These are phyloP conservation scores for Bryoglossum gracile DNA, from an alignment of 495 filamentous ascomycete species.

Conservation along the genomic window DNA sequence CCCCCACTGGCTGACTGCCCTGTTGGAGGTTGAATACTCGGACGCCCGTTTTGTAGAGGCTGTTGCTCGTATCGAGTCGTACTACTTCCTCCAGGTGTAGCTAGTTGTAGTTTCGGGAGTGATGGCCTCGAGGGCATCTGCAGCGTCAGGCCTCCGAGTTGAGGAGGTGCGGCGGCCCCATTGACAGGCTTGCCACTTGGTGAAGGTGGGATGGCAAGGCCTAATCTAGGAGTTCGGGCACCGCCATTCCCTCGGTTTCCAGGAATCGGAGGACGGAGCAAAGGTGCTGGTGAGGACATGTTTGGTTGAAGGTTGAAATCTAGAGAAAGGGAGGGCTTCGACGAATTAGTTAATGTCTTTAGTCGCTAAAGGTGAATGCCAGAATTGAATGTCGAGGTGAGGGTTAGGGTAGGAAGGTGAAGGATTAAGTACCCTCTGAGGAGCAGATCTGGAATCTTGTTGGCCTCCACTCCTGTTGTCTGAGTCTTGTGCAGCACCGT, in stretches of 20 bases:
- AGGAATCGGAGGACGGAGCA: conserved; percentile 77
- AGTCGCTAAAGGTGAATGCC: no score
- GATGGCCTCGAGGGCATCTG: conserved; percentile 44
- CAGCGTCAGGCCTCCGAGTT: conserved; percentile 25
- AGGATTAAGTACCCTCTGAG: conserved; percentile 3
- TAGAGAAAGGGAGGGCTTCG: conserved; percentile 10
- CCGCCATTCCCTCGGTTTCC: conserved; percentile 58
- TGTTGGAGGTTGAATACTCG: conserved; percentile 25
- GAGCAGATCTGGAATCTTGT: conserved; percentile 1
- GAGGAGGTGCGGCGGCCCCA: conserved; percentile 24
- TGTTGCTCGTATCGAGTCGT: conserved; percentile 54
- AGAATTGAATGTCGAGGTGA: no score
- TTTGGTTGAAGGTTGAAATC: conserved; percentile 26
- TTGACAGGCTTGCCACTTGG: conserved; percentile 67
- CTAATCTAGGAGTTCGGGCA: conserved; percentile 66
- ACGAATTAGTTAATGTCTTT: conserved; percentile 11
- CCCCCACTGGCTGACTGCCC: conserved; percentile 59
- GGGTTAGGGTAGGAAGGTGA: no score
- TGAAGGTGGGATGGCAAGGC: conserved; percentile 80
- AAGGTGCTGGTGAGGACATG: conserved; percentile 73
- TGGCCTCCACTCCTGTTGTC: conserved; percentile 5
- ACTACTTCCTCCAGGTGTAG: conserved; percentile 76
- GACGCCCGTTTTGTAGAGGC: conserved; percentile 40
- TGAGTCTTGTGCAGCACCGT: conserved; percentile 10
- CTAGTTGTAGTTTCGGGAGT: conserved; percentile 67